Evolutionary conservation across 495 filamentous ascomycete genomes (phyloP), one percentile per base, ranked within the genome.

Genomic region (Penicillium canescens): DNA sequence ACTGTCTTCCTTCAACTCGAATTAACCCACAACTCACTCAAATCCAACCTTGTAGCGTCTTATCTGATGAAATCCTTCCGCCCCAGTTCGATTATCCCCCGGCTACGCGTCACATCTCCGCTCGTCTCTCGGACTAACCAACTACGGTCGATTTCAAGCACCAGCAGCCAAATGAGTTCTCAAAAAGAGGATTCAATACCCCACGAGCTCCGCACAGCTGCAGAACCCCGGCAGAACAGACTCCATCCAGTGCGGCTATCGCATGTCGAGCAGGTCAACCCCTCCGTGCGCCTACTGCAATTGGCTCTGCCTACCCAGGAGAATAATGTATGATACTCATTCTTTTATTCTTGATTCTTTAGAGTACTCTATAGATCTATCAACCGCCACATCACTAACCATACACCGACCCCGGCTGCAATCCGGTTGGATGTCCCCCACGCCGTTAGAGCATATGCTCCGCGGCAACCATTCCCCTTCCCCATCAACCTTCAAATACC

Each of bases 171-270:
- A 20, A 74, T 76, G 69, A 74, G 62, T 46, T 62, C 68, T 11
- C 54, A 60, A 14, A 61, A 67, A 42, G 63, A 70, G 50, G 64
- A 63, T 21, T 74, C 73, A 0, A 65, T 75, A 42, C 74, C 76
- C 42, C 82, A 85, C 50, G 70, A 77, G 50, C 79, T 90, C 58
- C 84, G 90, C 48, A 95, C 90, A 7, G 85, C 86, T 3, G 71
- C 78, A 20, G 86, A 91, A 52, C 87, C 85, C 42, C 86, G 90
- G 36, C 84, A 87, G 37, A 69, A 81, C 56, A 64, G 71, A 16
- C 70, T 84, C 26, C 75, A 84, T 61, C 70, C 58, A 2, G 80
- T 81, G 31, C 74, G 59, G 2, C 57, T 86, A 5, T 70, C 66
- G 34, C 63, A 74, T 42, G 71, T 86, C 26, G 69, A 78, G 18